These are phyloP conservation scores for Rhinocladiella similis DNA, from an alignment of 2,329 filamentous ascomycete species.

Conservation along the genomic window DNA sequence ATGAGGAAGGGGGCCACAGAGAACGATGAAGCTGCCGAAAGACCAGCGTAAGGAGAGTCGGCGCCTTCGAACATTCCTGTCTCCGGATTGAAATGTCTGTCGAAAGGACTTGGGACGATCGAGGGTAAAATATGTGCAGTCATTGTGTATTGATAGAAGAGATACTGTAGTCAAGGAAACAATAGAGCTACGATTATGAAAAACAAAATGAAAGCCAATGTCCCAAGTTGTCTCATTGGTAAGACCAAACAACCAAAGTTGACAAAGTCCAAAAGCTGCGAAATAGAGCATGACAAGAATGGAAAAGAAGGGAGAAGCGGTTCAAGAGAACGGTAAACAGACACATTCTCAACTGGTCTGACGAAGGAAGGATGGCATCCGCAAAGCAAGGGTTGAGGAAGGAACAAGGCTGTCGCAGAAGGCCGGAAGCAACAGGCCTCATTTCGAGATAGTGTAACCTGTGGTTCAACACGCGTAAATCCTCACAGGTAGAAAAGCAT, in stretches of 20 bases:
- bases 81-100: constrained; percentile 15
- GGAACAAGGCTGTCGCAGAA: constrained; percentile 5
- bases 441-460: background rate
- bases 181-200: constrained; percentile 18
- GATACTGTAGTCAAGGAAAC: constrained; percentile 12
- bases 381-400: background rate
- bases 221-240: constrained; percentile 21
- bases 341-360: constrained; percentile 10
- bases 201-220: constrained; percentile 26
- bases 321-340: constrained; percentile 1
- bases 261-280: constrained; percentile 25
- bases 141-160: constrained; percentile 22
- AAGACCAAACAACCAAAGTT: constrained; percentile 24
- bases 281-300: constrained; percentile 23
- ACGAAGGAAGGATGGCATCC: constrained; percentile 9
- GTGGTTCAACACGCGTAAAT: too few relatives aligned
- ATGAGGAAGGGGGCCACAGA: constrained; percentile 16
- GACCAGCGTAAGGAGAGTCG: constrained; percentile 2
- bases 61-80: constrained; percentile 15
- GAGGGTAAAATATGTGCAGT: constrained; percentile 22
- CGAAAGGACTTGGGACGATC: constrained; percentile 21
- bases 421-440: background rate
- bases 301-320: background rate
- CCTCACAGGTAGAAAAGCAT: too few relatives aligned
- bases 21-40: constrained; percentile 2